Conservation (phyloP, 2,329 filamentous ascomycete genomes). For the Neopestalotiopsis sp. region DNA sequence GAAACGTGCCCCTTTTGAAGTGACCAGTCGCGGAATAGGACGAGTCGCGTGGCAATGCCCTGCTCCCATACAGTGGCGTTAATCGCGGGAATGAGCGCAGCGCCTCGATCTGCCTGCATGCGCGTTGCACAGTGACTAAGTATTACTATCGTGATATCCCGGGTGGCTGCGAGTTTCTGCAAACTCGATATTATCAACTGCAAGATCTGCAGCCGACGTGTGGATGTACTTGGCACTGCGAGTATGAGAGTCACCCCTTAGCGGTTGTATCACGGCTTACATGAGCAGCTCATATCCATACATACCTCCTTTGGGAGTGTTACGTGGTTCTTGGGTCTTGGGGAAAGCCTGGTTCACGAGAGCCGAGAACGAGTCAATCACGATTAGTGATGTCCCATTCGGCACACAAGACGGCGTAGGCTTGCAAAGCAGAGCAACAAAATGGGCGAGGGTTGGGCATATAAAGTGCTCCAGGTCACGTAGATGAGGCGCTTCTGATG, state of each 20-base stretch:
- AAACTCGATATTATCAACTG: constrained; percentile 72
- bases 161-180: constrained; percentile 75
- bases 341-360: constrained; percentile 80
- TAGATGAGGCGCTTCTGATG: constrained; percentile 18
- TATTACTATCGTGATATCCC: constrained; percentile 75
- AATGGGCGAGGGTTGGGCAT: constrained; percentile 69
- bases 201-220: constrained; percentile 56
- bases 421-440: constrained; percentile 75
- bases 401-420: constrained; percentile 70
- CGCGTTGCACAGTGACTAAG: constrained; percentile 84
- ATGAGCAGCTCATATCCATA: constrained; percentile 33
- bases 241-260: constrained; percentile 17
- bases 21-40: constrained; percentile 80
- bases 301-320: constrained; percentile 43
- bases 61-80: constrained; percentile 81
- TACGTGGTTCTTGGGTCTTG: constrained; percentile 51
- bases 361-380: constrained; percentile 80
- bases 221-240: constrained; percentile 42
- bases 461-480: constrained; percentile 46
- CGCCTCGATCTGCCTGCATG: constrained; percentile 69
- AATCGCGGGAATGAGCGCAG: constrained; percentile 76
- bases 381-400: constrained; percentile 65
- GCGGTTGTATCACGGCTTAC: neutral
- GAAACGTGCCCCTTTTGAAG: constrained; percentile 51
- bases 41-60: constrained; percentile 73